Evolutionary conservation across 2,329 filamentous ascomycete species (phyloP).

Genomic region (Aspergillus flavus): DNA sequence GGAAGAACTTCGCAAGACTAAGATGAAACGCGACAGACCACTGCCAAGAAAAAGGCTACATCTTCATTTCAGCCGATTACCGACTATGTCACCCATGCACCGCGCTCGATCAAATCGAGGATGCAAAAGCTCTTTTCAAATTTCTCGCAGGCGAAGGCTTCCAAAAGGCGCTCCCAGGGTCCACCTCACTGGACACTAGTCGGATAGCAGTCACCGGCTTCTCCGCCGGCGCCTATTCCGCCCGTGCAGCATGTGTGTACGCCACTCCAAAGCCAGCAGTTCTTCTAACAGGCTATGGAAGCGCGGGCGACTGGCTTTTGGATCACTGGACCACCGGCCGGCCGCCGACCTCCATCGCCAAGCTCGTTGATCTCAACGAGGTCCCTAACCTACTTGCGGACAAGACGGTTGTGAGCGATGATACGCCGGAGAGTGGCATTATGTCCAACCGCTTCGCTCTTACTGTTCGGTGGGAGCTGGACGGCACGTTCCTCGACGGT

Average conservation of each 20-base stretch:
- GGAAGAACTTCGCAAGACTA: background rate
- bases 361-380: constrained; percentile 13
- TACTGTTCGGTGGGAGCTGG: constrained; percentile 24
- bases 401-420: constrained; percentile 24
- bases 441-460: constrained; percentile 22
- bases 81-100: constrained; percentile 25
- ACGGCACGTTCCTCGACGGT: constrained; percentile 24
- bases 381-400: constrained; percentile 19
- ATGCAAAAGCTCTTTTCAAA: constrained; percentile 20
- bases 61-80: constrained; percentile 27
- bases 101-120: constrained; percentile 24
- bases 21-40: constrained; percentile 10
- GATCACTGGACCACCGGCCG: constrained; percentile 24
- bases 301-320: constrained; percentile 21
- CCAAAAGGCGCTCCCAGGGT: constrained; percentile 8
- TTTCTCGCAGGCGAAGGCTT: constrained; percentile 17
- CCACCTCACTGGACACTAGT: constrained; percentile 14
- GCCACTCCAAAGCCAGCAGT: constrained; percentile 22
- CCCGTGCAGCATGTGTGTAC: constrained; percentile 26
- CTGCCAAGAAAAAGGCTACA: constrained; percentile 24
- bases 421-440: constrained; percentile 1
- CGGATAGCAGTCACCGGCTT: constrained; percentile 25
- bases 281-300: constrained; percentile 19
- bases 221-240: constrained; percentile 27
- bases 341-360: constrained; percentile 23